Evolutionary conservation across 495 filamentous ascomycete species (phyloP), one percentile per base, ranked within the genome.

Genomic region (Daldinia grandis): DNA sequence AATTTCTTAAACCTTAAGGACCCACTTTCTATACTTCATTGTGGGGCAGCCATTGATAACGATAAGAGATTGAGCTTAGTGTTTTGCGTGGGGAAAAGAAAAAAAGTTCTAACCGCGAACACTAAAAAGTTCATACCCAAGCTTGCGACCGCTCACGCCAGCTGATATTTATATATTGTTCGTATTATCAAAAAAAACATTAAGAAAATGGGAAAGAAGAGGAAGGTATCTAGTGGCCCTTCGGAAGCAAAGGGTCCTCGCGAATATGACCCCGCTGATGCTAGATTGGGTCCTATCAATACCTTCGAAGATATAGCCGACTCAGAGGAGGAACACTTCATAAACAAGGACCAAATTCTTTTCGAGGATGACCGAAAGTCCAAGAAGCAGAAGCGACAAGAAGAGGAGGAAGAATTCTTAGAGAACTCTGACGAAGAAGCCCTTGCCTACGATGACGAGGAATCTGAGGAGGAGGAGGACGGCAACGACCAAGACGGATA

Each of bases 381-480:
- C 47, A 97, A 95, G 83, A 88, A 91, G 70, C 84, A 88, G 68
- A 87, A 88, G 74, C 89, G 87, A 72, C 78, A 87, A 66, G 81
- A 86, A 54, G 87, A 91, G 72, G 84, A 92, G 76, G 84, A 87
- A 21, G 85, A 77, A 5, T 78, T 85, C 28, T 76, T 86, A 51
- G 86, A 94, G 70, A 83, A 84, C 2, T 95, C 92, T n/a, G 95
- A 97, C 74, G 94, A 98, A 78, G 95, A 97, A 80, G 86, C 97
- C 6, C 78, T 94, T 54, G 89, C 84, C 38, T 90, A 93, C 69
- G 86, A 85, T 27, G 80, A 81, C 37, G 86, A 84, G 24, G 86
- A 87, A 15, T 82, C 84, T 12, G 80, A 83, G 10, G 84, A 88
- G 30, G 84, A 88, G 28, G 83, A 85, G 14, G 82, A 83, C 21